Percentiles rank a stretch among this genome's conserved stretches.
phyloP scores from a whole-genome alignment of 768 basidiomycete species.

The Phanerochaete carnosa region DNA sequence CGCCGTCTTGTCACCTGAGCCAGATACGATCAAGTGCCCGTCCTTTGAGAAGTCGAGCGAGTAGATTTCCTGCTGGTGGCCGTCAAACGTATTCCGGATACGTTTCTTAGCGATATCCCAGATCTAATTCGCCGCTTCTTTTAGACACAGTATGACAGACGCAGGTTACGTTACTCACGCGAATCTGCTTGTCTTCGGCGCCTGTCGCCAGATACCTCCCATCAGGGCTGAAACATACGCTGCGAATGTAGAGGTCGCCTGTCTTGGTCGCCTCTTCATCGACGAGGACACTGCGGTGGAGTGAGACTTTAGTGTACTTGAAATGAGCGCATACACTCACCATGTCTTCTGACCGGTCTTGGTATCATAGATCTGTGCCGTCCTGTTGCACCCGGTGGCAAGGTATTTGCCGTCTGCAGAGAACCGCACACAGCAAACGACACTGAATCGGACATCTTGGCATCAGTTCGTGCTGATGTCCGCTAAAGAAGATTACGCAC shows the following conservation, averaged over 20 bases:
- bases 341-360: slow-evolving; percentile 83
- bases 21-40: slow-evolving; percentile 83
- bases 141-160: background rate
- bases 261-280: slow-evolving; percentile 73
- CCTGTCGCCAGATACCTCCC: slow-evolving; percentile 72
- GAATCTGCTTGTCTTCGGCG: slow-evolving; percentile 89
- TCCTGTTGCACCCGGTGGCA: slow-evolving; percentile 95
- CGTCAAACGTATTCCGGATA: slow-evolving; percentile 79
- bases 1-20: slow-evolving; percentile 75
- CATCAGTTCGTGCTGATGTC: background rate
- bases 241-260: slow-evolving; percentile 87
- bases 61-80: slow-evolving; percentile 92
- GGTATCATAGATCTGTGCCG: slow-evolving; percentile 93
- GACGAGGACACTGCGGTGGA: slow-evolving; percentile 54
- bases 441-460: slow-evolving; percentile 35
- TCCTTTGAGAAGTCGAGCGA: slow-evolving; percentile 90
- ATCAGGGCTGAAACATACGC: slow-evolving; percentile 76
- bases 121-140: slow-evolving; percentile 45
- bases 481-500: slow-evolving; percentile 36
- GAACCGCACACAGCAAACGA: slow-evolving; percentile 90
- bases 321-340: slow-evolving; percentile 70
- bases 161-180: slow-evolving; percentile 46
- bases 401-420: slow-evolving; percentile 91
- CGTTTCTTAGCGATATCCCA: slow-evolving; percentile 87
- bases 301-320: background rate